Evolutionary conservation across 257 asterid species (phyloP), one percentile per base, ranked within the genome.

Genomic region (Solanum rostratum): DNA sequence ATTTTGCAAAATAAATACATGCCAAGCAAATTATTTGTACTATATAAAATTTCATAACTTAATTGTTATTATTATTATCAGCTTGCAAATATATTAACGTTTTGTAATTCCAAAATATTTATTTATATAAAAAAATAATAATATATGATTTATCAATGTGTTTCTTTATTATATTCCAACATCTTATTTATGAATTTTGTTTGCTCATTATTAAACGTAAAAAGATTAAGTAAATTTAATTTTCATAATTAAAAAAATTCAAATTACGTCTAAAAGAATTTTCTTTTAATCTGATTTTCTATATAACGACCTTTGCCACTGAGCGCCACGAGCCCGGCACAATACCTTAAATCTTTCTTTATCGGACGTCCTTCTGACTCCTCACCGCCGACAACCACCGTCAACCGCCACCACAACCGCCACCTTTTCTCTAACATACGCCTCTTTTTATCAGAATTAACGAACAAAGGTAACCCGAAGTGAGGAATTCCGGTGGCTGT

Each of bases 251-350:
- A 19, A 11, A 46, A 46, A 10, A 46, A 46, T 10, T 46, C 1
- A 46, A 46, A 46, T 33, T 33, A 33, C 1, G 39, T 33, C 39
- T 4, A 33, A 33, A 33, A 33, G 39, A 33, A 33, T 33, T 33
- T 33, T 33, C 39, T 33, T 3, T 33, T 33, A 55, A 9, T 55
- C 13, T 19, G 4, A 55, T 55, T 55, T 55, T 37, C 33, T 24
- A 49, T 76, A 76, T 76, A 78, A 27, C 63, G 10, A 50, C 18
- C 41, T 27, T 8, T 49, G 18, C 63, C 63, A 27, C 10, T 5
- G 11, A 81, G 71, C 80, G 66, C 85, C 90, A 54, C 88, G 85
- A 88, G 79, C 66, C 79, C 54, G 30, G 33, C 82, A 50, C 63
- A 49, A 49, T 15, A 81, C 86, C 81, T 45, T 46, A 24, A 59